Conservation (phyloP, 192 early-diverging fungal species). For the Rhizophagus clarus region DNA sequence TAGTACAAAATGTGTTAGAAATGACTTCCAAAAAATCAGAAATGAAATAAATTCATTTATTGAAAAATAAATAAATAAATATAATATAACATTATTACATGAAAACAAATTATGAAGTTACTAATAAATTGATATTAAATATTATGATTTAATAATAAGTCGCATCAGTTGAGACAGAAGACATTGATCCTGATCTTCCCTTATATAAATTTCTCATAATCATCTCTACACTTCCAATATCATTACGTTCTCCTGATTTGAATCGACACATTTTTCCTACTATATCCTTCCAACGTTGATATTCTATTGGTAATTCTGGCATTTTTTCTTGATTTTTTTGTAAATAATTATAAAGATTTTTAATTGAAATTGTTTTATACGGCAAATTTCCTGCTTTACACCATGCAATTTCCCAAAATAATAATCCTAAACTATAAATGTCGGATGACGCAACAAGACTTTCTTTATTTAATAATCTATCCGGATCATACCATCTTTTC, state of each 20-base stretch:
- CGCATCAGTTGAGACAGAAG: no score
- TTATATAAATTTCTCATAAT: neutral
- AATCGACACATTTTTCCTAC: neutral
- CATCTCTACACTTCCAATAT: neutral
- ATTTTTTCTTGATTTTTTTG: neutral
- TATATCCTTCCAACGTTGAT: neutral
- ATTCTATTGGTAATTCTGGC: neutral
- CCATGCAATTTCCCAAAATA: neutral
- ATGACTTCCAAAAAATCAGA: no score
- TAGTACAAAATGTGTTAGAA: no score
- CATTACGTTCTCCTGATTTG: neutral
- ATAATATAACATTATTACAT: no score
- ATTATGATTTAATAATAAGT: no score
- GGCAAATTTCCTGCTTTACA: neutral
- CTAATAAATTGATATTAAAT: no score
- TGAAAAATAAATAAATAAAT: no score
- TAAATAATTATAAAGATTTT: neutral
- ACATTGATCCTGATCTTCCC: no score
- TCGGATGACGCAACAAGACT: neutral
- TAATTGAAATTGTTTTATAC: neutral
- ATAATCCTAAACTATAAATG: neutral
- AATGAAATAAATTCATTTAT: no score
- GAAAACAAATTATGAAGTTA: no score
- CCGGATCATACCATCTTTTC: neutral
- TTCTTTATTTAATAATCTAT: neutral